Conservation (phyloP, 2,329 filamentous ascomycete species). For the Colletotrichum lini region DNA sequence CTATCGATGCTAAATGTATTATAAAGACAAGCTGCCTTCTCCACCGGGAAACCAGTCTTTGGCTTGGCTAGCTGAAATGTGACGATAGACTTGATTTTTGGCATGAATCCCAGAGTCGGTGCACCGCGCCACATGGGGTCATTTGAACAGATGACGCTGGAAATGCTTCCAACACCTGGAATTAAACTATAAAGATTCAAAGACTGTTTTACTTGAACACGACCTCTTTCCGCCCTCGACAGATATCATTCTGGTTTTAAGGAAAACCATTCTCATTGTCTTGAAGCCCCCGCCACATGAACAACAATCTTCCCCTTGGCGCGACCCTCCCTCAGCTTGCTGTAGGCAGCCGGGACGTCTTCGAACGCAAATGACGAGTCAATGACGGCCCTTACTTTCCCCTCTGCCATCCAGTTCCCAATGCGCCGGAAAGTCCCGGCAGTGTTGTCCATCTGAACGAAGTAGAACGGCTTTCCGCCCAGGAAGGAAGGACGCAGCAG, state of each 20-base stretch:
- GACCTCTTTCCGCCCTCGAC: no score
- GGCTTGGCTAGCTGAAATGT: no score
- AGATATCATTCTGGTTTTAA: background rate
- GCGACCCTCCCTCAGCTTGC: constrained; percentile 43
- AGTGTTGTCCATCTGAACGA: constrained; percentile 38
- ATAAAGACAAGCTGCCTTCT: no score
- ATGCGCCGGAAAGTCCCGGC: constrained; percentile 37
- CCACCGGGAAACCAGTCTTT: no score
- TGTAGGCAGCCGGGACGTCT: constrained; percentile 45
- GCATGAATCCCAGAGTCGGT: no score
- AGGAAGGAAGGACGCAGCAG: background rate
- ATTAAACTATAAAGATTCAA: background rate
- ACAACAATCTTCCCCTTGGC: constrained; percentile 49
- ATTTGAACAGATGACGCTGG: no score
- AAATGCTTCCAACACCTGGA: no score
- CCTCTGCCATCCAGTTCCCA: constrained; percentile 46
- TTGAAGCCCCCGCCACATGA: background rate
- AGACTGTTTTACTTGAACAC: background rate
- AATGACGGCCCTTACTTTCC: constrained; percentile 3
- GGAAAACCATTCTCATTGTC: background rate
- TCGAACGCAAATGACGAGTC: constrained; percentile 45
- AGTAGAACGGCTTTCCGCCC: constrained; percentile 8
- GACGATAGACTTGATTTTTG: no score
- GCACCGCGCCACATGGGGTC: no score
- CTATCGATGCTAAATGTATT: no score